phyloP scores from a whole-genome alignment of 495 filamentous ascomycete species.

The Aspergillus coremiiformis region DNA sequence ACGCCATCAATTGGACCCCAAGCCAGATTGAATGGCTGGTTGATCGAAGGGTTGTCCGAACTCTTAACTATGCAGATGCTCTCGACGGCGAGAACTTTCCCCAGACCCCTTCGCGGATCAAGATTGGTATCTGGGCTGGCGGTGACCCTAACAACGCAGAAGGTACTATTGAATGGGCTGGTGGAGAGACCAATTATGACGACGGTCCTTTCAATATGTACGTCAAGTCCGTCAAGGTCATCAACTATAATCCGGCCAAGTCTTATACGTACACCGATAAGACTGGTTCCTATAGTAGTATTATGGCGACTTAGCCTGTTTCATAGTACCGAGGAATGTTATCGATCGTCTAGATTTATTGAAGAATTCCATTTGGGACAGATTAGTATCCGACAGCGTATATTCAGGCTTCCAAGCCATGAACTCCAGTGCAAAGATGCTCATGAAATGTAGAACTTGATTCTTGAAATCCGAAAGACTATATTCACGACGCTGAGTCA shows the following conservation, averaged over 20 bases:
- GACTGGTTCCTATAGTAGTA: conserved; percentile 28
- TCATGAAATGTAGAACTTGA: no score
- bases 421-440: no score
- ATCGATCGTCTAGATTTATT: no score
- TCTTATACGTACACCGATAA: conserved; percentile 31
- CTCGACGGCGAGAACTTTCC: conserved; percentile 69
- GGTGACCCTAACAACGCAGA: conserved; percentile 61
- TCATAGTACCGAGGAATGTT: no score
- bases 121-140: conserved; percentile 75
- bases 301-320: no score
- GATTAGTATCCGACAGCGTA: no score
- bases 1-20: conserved; percentile 76
- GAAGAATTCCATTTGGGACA: no score
- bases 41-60: conserved; percentile 65
- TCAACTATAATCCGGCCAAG: conserved; percentile 31
- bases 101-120: conserved; percentile 79
- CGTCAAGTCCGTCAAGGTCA: conserved; percentile 41
- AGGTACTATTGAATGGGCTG: conserved; percentile 60
- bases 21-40: conserved; percentile 69
- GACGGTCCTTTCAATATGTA: conserved; percentile 64
- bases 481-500: neutral
- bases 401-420: no score
- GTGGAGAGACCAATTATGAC: conserved; percentile 59
- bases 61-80: conserved; percentile 50
- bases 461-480: neutral